These are phyloP conservation scores for Plasmodium adleri DNA, from an alignment of 169 alveolate genomes.

Conservation along the genomic window DNA sequence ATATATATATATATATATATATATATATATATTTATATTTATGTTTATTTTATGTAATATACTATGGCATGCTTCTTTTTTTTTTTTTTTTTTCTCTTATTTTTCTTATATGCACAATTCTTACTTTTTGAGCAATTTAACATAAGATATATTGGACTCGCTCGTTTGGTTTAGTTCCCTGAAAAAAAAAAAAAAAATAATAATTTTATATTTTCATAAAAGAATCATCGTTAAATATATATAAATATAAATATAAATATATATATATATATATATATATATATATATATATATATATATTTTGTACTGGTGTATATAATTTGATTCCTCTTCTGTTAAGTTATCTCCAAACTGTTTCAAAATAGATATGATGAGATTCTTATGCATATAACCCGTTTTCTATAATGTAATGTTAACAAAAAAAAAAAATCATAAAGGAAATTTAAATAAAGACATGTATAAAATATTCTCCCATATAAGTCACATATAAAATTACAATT, in stretches of 20 bases:
- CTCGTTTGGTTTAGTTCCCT: constrained; percentile 43
- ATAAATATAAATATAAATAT: neutral
- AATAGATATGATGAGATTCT: constrained; percentile 41
- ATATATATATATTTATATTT: no score
- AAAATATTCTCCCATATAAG: no score
- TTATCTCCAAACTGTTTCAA: constrained; percentile 60
- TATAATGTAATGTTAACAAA: neutral
- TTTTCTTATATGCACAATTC: no score
- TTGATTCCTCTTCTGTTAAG: constrained; percentile 41
- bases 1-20: no score
- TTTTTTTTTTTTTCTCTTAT: neutral
- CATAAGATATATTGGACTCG: constrained; percentile 46
- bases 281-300: neutral
- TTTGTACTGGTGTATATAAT: constrained; percentile 25
- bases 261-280: no score
- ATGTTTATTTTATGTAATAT: no score
- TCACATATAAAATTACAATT: no score
- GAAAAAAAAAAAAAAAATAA: constrained; percentile 11
- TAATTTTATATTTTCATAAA: neutral
- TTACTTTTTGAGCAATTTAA: constrained; percentile 29
- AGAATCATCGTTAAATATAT: neutral
- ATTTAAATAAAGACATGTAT: neutral
- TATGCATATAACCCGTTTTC: constrained; percentile 74
- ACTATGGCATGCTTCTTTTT: neutral
- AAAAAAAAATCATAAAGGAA: neutral